These are phyloP conservation scores for Xylariaceae sp. DNA, from an alignment of 2,329 filamentous ascomycete genomes.

Conservation along the genomic window DNA sequence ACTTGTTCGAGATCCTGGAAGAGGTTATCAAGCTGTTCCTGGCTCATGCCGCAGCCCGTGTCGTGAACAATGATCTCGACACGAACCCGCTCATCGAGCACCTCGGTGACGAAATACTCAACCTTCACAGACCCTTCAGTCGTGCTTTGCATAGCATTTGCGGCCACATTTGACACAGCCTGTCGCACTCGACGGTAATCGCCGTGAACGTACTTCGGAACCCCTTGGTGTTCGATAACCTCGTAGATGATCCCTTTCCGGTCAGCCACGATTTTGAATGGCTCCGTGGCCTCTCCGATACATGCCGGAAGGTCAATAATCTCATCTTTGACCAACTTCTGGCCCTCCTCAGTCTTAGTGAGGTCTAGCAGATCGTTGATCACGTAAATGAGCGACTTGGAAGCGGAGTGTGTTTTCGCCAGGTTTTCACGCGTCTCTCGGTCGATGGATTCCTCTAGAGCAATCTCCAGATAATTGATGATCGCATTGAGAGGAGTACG, in stretches of 20 bases:
- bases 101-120: conserved; percentile 59
- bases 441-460: conserved; percentile 73
- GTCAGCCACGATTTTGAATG: conserved; percentile 67
- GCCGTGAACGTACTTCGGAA: conserved; percentile 68
- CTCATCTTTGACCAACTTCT: conserved; percentile 73
- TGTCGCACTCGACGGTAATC: conserved; percentile 78
- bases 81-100: conserved; percentile 50
- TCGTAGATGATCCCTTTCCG: conserved; percentile 70
- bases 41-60: conserved; percentile 66
- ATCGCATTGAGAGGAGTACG: conserved; percentile 88
- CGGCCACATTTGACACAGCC: conserved; percentile 73
- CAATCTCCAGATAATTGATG: conserved; percentile 91
- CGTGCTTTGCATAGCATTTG: conserved; percentile 81
- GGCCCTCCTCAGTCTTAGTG: conserved; percentile 81
- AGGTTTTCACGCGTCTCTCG: conserved; percentile 80
- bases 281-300: conserved; percentile 69
- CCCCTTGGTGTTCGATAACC: conserved; percentile 58
- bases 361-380: conserved; percentile 89
- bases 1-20: conserved; percentile 58
- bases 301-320: conserved; percentile 67
- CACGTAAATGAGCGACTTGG: conserved; percentile 86
- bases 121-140: conserved; percentile 60
- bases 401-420: conserved; percentile 79
- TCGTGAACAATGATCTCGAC: conserved; percentile 74
- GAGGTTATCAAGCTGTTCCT: conserved; percentile 44